Evolutionary conservation across 192 early-diverging fungal species (phyloP), one percentile per base, ranked within the genome.

Genomic region (Gamsiella multidivaricata): DNA sequence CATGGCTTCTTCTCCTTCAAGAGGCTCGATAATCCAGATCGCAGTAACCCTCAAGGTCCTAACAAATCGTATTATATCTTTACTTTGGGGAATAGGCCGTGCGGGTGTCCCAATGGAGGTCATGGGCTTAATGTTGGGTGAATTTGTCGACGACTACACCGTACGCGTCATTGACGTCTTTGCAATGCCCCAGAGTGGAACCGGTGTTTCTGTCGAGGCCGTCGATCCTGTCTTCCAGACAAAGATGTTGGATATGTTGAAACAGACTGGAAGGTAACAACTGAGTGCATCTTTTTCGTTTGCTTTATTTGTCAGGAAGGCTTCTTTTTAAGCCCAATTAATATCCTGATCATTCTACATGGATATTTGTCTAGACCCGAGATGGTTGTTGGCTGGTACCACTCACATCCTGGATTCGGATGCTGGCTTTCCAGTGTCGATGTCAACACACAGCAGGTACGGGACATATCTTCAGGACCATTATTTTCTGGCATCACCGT

Each of bases 341-440:
- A n/a, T 2, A 42, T 42, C 18, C 0, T 42, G 41, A 50, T 50
- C 9, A 3, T 22, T 22, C 17, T 10, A 56, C 54, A 36, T 22
- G 7, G 29, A 50, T 11, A 42, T 47, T 54, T 14, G 32, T 70
- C 31, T 81, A 95, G 95, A 82, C 93, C 94, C 22, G 97, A 99
- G 83, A 96, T 95, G 85, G 98, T 99, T 17, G 98, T 99, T 26
- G 98, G 98, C n/a, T 99, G 98, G 98, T 99, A 99, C 81, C 98
- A 99, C 84, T 99, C 98, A 64, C 98, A 99, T 85, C 98, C 98
- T 33, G 98, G 98, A 52, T 99, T 99, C 66, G 98, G 98, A 45
- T 99, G 98, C 88, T 99, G 98, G 98, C 87, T 99, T 29, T 98
- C 97, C 20, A 97, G 95, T 73, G 97, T 98, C 10, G 98, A 99